Evolutionary conservation across 176 grass and related monocot species (phyloP).

Genomic region (Oryza longistaminata): DNA sequence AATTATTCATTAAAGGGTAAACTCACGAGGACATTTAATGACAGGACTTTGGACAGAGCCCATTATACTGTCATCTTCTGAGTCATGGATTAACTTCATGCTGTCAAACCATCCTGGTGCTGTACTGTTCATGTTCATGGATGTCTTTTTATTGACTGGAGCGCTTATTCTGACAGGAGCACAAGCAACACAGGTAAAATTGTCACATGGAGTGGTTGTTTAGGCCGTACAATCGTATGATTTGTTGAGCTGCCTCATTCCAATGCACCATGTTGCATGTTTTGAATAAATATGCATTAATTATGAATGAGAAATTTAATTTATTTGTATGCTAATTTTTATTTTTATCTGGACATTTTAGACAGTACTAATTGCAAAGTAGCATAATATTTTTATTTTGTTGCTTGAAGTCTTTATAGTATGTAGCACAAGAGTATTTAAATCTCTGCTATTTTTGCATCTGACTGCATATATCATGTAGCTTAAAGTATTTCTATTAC

Average conservation of each 20-base stretch:
- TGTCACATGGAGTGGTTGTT: background rate
- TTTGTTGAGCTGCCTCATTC: background rate
- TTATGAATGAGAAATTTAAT: background rate
- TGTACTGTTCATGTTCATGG: slow-evolving; percentile 71
- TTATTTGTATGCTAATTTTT: slow-evolving; percentile 13
- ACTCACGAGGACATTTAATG: slow-evolving; percentile 35
- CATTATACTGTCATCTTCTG: slow-evolving; percentile 51
- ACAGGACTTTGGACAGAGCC: slow-evolving; percentile 84
- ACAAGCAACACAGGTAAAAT: slow-evolving; percentile 76
- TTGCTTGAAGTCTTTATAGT: background rate
- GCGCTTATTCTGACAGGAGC: slow-evolving; percentile 64
- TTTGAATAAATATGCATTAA: background rate
- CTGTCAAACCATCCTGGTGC: slow-evolving; percentile 75
- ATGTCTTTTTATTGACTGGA: slow-evolving; percentile 69
- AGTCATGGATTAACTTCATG: slow-evolving; percentile 83
- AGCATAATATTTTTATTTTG: background rate
- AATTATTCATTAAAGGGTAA: slow-evolving; percentile 23
- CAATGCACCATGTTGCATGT: background rate
- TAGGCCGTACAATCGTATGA: background rate
- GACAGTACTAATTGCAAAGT: background rate
- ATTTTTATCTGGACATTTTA: slow-evolving; percentile 31
- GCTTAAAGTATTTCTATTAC: background rate
- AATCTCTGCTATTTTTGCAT: slow-evolving; percentile 5
- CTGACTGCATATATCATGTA: background rate
- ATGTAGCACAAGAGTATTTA: background rate